Conservation (phyloP, 164 flowering plant species). For the Nelumbo lutea region DNA sequence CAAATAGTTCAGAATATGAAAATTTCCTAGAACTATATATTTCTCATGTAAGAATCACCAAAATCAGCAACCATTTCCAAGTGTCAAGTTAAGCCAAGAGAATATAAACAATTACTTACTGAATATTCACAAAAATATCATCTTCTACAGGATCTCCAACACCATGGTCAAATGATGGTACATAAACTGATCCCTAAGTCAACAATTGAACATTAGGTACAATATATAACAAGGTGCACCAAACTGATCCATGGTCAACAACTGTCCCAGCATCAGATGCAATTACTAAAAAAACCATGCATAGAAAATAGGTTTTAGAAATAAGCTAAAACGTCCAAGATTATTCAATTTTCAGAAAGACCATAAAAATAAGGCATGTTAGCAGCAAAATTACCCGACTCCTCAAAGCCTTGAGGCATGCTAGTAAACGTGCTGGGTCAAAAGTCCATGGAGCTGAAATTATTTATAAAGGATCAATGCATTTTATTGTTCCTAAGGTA, state of each 20-base stretch:
- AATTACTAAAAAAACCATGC: too few species aligned
- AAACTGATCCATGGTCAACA: too few species aligned
- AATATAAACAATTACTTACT: conserved; percentile 46
- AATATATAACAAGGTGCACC: background rate
- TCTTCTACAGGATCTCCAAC: conserved; percentile 95
- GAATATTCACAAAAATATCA: conserved; percentile 70
- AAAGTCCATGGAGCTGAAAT: conserved; percentile 97
- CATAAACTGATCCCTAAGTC: conserved; percentile 77
- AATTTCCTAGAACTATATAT: background rate
- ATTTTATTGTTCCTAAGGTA: background rate
- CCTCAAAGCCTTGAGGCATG: conserved; percentile 55
- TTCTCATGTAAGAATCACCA: background rate
- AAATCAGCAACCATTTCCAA: background rate
- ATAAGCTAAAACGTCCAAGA: background rate
- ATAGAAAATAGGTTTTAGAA: too few species aligned
- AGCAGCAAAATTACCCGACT: conserved; percentile 37
- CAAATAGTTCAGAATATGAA: background rate
- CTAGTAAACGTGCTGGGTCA: conserved; percentile 52
- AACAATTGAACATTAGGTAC: conserved; percentile 6
- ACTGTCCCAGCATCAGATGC: too few species aligned
- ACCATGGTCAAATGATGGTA: conserved; percentile 90
- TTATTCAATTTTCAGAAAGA: background rate
- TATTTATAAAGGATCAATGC: conserved; percentile 20
- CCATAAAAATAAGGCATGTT: background rate
- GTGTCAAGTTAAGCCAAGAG: background rate